Evolutionary conservation across 139 green algal species (phyloP), one percentile per base, ranked within the genome.

Genomic region (Pseudopediastrum boryanum): DNA sequence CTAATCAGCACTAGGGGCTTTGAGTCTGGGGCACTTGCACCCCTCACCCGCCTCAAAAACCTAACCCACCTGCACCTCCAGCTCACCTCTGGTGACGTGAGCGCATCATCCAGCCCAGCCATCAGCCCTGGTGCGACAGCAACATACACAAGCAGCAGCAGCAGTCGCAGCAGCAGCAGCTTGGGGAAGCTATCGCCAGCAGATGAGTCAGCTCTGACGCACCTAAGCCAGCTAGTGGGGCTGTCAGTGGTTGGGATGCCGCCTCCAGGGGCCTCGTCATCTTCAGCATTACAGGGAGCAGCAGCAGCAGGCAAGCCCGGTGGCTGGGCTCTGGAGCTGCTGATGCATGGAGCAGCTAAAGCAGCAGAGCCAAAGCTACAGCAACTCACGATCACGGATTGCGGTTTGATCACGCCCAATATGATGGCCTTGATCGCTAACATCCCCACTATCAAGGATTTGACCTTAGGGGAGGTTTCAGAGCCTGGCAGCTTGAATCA

Each of bases 61-160:
- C 27, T 78, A 4, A 78, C 39, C 19, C 21, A 19, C 23, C n/a
- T 78, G 70, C 70, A 77, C 51, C 51, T 77, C 4, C 51, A 77
- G 51, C 13, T 66, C 6, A 25, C 54, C 54, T 65, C 8, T 65
- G 54, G 12, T n/a, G 6, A n/a, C 54, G 54, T 65, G n/a, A 13
- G 9, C 54, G 27, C 66, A 42, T 42, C 58, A 66, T 10, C n/a
- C 36, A 31, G 31, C 36, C n/a, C n/a, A n/a, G 58, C 10, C n/a
- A n/a, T n/a, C n/a, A 27, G 35, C 27, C 33, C 35, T 44, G 61
- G 61, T n/a, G n/a, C 7, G 23, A n/a, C 71, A 70, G 39, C 21
- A 78, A 4, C 25, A 27, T 38, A 31, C 29, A 39, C 39, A n/a
- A 64, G 23, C 25, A 61, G 56, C 13, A 29, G 46, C 46, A 56